phyloP scores from a whole-genome alignment of 805 yeast species.

The Pichia scutulata region DNA sequence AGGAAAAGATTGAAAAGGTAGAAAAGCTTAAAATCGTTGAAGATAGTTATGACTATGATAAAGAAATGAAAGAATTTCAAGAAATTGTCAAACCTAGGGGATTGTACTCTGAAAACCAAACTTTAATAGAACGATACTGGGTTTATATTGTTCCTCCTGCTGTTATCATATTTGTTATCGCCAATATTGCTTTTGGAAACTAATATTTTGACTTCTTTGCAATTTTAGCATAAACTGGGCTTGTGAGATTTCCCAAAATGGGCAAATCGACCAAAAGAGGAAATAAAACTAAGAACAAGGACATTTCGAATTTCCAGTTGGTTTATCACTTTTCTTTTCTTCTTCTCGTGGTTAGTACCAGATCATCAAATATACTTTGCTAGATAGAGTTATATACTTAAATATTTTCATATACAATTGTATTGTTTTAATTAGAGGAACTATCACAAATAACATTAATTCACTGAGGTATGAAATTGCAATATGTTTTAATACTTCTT shows the following conservation, averaged over 20 bases:
- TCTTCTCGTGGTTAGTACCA: too few relatives aligned
- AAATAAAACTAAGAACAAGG: neutral
- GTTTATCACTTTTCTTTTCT: neutral
- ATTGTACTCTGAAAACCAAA: conserved; percentile 20
- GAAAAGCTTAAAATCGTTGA: neutral
- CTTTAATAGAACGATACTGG: conserved; percentile 58
- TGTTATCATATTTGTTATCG: conserved; percentile 29
- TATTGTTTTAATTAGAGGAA: neutral
- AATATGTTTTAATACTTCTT: neutral
- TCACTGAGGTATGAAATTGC: neutral
- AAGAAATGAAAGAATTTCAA: conserved; percentile 1
- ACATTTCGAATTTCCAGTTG: neutral
- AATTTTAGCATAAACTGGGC: neutral
- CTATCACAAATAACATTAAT: neutral
- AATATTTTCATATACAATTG: neutral
- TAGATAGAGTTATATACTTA: neutral
- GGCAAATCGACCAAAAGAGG: neutral
- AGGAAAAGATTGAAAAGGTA: neutral
- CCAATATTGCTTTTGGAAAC: neutral
- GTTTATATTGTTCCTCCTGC: conserved; percentile 49
- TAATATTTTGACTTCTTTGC: neutral
- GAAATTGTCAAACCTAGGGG: conserved; percentile 5
- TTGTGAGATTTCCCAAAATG: neutral
- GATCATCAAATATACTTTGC: neutral
- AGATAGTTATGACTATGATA: neutral